Evolutionary conservation across 1,284 basidiomycete genomes (phyloP).

Genomic region (Phellinidium pouzarii): DNA sequence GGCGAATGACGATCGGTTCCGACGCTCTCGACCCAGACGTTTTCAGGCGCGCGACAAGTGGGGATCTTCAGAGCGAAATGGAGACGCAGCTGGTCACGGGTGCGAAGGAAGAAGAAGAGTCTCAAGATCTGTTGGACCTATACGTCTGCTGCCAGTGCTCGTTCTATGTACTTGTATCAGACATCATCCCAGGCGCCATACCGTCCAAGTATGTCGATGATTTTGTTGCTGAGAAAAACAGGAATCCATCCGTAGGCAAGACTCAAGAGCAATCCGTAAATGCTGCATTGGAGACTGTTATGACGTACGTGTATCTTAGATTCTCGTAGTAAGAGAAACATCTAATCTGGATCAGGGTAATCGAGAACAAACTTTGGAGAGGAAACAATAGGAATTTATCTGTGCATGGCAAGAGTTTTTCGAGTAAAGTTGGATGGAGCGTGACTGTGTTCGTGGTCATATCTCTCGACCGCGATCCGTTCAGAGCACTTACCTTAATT

Average conservation of each 20-base stretch:
- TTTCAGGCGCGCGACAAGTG: slow-evolving; percentile 24
- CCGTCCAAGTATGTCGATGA: slow-evolving; percentile 44
- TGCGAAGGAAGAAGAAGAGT: slow-evolving; percentile 29
- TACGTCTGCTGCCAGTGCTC: slow-evolving; percentile 80
- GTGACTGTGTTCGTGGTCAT: slow-evolving; percentile 42
- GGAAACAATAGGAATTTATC: slow-evolving; percentile 54
- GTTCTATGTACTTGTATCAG: slow-evolving; percentile 60
- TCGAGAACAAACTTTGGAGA: slow-evolving; percentile 69
- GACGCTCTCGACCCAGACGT: slow-evolving; percentile 14
- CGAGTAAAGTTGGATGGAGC: slow-evolving; percentile 62
- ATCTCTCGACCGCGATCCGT: slow-evolving; percentile 2
- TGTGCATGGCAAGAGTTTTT: slow-evolving; percentile 48
- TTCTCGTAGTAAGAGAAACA: slow-evolving; percentile 15
- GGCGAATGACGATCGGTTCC: slow-evolving; percentile 35
- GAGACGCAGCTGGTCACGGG: slow-evolving; percentile 31
- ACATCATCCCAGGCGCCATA: slow-evolving; percentile 64
- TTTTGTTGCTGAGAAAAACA: slow-evolving; percentile 36
- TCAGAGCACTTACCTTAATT: slow-evolving; percentile 14
- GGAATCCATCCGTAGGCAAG: slow-evolving; percentile 35
- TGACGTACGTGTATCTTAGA: slow-evolving; percentile 45
- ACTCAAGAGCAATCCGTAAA: slow-evolving; percentile 45
- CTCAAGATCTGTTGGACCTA: slow-evolving; percentile 62
- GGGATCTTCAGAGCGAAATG: slow-evolving; percentile 32
- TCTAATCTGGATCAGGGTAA: slow-evolving; percentile 39
- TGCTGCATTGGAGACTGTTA: slow-evolving; percentile 58